phyloP scores from a whole-genome alignment of 1,284 basidiomycete genomes.

The Pascua sp. region DNA sequence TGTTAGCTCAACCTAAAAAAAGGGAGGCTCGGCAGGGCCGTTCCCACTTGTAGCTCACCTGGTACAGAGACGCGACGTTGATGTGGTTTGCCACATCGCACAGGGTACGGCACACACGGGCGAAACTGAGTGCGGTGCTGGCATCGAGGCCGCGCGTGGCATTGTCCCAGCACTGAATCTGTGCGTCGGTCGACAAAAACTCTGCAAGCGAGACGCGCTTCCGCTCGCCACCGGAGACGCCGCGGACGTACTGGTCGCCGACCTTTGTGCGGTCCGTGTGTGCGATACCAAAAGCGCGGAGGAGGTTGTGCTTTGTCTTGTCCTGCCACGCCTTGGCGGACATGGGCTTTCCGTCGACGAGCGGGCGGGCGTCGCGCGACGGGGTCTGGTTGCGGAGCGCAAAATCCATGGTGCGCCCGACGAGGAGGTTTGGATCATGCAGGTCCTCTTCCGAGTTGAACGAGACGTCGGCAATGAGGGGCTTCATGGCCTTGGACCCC shows the following conservation, averaged over 20 bases:
- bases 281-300: slow-evolving; percentile 66
- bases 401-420: slow-evolving; percentile 23
- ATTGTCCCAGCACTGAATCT: slow-evolving; percentile 65
- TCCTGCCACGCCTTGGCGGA: slow-evolving; percentile 50
- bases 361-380: neutral
- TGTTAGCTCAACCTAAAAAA: no score
- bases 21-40: no score
- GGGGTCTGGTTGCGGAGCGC: slow-evolving; percentile 19
- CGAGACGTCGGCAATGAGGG: slow-evolving; percentile 8
- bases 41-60: slow-evolving; percentile 48
- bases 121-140: slow-evolving; percentile 76
- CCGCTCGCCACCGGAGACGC: slow-evolving; percentile 69
- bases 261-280: slow-evolving; percentile 70
- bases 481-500: slow-evolving; percentile 2
- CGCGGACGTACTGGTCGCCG: slow-evolving; percentile 69
- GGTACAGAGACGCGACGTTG: slow-evolving; percentile 77
- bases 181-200: slow-evolving; percentile 59
- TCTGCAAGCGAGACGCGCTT: slow-evolving; percentile 72
- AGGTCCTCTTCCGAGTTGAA: slow-evolving; percentile 27
- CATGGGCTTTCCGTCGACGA: slow-evolving; percentile 1
- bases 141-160: slow-evolving; percentile 65
- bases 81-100: slow-evolving; percentile 73
- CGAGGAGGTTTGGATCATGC: slow-evolving; percentile 22
- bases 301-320: slow-evolving; percentile 57
- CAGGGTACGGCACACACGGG: slow-evolving; percentile 67